Evolutionary conservation across 2,329 filamentous ascomycete genomes (phyloP).

Genomic region (Graphiopsis chlorocephala): DNA sequence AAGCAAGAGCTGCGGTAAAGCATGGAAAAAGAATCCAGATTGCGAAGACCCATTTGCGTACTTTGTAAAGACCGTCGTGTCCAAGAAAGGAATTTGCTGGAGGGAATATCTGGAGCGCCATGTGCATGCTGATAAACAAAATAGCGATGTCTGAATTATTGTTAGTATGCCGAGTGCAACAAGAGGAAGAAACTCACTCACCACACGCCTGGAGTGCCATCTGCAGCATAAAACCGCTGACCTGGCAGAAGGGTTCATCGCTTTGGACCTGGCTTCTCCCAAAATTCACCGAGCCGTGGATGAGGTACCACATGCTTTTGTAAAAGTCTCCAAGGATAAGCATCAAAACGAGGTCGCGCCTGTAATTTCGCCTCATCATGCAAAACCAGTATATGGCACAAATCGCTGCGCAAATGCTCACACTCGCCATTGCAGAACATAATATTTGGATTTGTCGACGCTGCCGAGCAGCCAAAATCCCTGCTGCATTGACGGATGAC

Average conservation of each 20-base stretch:
- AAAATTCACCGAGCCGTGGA: conserved; percentile 62
- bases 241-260: conserved; percentile 27
- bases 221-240: conserved; percentile 30
- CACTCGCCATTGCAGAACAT: conserved; percentile 36
- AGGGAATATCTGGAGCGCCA: conserved; percentile 67
- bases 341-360: conserved; percentile 72
- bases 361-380: conserved; percentile 70
- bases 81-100: conserved; percentile 44
- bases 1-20: conserved; percentile 61
- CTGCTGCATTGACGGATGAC: conserved; percentile 18
- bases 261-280: conserved; percentile 40
- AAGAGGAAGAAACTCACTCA: conserved; percentile 8
- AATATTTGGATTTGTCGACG: conserved; percentile 32
- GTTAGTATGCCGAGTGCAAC: background rate
- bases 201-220: conserved; percentile 29
- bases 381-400: conserved; percentile 69
- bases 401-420: conserved; percentile 58
- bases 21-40: conserved; percentile 58
- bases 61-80: conserved; percentile 66
- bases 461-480: conserved; percentile 19
- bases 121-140: conserved; percentile 71
- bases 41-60: conserved; percentile 59
- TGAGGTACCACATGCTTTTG: conserved; percentile 66
- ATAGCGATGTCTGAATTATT: conserved; percentile 61
- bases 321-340: conserved; percentile 70